Conservation (phyloP, 2,329 filamentous ascomycete genomes). For the Fusarium heterosporum region DNA sequence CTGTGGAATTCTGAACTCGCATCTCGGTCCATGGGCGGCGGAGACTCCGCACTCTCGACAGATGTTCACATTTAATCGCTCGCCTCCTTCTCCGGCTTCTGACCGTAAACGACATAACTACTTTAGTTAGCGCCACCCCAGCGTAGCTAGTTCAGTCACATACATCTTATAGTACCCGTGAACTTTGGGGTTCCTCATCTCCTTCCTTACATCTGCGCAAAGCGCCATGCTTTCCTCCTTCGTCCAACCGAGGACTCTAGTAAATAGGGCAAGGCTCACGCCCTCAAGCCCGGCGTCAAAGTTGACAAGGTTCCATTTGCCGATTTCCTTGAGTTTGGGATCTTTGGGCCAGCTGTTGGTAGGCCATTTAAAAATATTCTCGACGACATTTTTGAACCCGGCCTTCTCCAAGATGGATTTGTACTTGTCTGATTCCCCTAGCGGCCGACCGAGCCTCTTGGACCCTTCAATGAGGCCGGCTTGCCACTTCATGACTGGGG, state of each 20-base stretch:
- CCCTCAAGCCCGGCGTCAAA: constrained; percentile 29
- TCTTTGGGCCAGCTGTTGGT: constrained; percentile 35
- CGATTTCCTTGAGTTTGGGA: constrained; percentile 36
- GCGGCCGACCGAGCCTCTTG: constrained; percentile 21
- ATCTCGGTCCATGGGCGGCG: no score
- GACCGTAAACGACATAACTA: constrained; percentile 11
- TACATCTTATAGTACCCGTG: constrained; percentile 27
- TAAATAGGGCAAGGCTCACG: constrained; percentile 32
- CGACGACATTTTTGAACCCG: constrained; percentile 28
- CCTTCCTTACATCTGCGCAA: constrained; percentile 18
- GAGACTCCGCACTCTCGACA: no score
- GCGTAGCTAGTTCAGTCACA: rapidly evolving
- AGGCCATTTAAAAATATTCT: constrained; percentile 34
- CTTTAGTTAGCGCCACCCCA: rapidly evolving
- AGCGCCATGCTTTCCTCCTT: constrained; percentile 18
- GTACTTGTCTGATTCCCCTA: constrained; percentile 20
- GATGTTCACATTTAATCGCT: no score
- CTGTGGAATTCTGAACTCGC: no score
- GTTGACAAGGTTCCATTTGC: constrained; percentile 30
- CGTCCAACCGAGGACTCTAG: constrained; percentile 22
- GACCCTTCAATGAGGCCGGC: constrained; percentile 16
- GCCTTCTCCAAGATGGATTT: constrained; percentile 11
- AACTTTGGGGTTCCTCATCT: constrained; percentile 19
- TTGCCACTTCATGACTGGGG: constrained; percentile 22
- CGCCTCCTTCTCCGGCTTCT: neutral